Evolutionary conservation across 1,284 basidiomycete species (phyloP).

Genomic region (Tylopilus sp.): DNA sequence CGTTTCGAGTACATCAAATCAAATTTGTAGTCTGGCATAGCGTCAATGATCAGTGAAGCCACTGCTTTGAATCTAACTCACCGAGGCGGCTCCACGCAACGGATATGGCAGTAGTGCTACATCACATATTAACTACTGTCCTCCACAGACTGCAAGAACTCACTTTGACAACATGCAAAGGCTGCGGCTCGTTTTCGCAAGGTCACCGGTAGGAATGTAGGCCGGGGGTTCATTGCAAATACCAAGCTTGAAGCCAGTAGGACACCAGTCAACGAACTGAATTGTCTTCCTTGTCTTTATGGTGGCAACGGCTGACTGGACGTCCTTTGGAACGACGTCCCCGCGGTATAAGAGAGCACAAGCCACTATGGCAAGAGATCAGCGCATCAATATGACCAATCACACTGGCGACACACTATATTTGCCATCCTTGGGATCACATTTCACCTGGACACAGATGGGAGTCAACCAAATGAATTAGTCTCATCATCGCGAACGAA

Average conservation of each 20-base stretch:
- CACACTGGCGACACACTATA: conserved; percentile 66
- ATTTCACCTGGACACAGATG: conserved; percentile 62
- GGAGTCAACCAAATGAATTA: conserved; percentile 7
- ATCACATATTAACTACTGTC: conserved; percentile 10
- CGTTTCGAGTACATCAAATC: conserved; percentile 97
- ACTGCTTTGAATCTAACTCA: conserved; percentile 28
- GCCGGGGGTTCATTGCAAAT: conserved; percentile 97
- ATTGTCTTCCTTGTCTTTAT: conserved; percentile 98
- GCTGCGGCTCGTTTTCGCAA: conserved; percentile 91
- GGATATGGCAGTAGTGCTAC: conserved; percentile 89
- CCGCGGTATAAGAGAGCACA: conserved; percentile 90
- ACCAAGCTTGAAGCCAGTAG: conserved; percentile 95
- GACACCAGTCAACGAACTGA: conserved; percentile 98
- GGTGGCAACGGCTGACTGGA: conserved; percentile 87
- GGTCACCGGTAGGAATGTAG: conserved; percentile 88
- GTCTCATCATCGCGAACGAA: neutral
- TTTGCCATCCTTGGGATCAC: conserved; percentile 93
- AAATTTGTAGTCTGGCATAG: conserved; percentile 86
- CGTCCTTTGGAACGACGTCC: conserved; percentile 97
- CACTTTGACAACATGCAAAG: conserved; percentile 95
- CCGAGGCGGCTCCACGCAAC: conserved; percentile 91
- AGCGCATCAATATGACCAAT: neutral
- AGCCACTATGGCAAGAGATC: conserved; percentile 53
- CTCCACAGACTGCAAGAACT: conserved; percentile 14
- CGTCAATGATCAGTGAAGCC: conserved; percentile 13